Evolutionary conservation across 2,329 filamentous ascomycete genomes (phyloP), one percentile per base, ranked within the genome.

Genomic region (Pseudonectria foliicola): DNA sequence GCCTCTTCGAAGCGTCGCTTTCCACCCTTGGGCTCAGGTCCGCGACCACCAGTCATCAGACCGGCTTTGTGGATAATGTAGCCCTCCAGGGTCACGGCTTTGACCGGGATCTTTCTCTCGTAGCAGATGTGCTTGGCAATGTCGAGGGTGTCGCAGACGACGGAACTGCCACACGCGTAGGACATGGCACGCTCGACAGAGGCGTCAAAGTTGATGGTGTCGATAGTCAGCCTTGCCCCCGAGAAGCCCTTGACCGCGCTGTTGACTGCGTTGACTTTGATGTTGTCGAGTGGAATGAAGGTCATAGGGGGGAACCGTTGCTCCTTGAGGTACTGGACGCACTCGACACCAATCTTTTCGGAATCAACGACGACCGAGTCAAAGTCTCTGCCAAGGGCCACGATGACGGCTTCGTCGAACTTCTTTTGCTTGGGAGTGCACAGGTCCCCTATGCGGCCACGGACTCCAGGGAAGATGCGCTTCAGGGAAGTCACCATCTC

Each of bases 391-490:
- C 92, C 92, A 4, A 98, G 75, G 6, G 94, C 88, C 14, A 87
- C 93, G 50, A 86, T 87, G 44, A 98, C 85, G 29, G 92, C 92
- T 48, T 92, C 86, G 44, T 92, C 85, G 53, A 82, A 98, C 59
- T 95, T 96, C 64, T 94, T 95, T 64, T 95, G 87, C 61, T 95
- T 96, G 2, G 92, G 90, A 46, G 86, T 89, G 66, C 92, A 95
- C 27, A 98, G 75, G 46, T 95, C 87, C 43, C 87, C 86, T 29
- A 96, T 77, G 29, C 90, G 81, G 13, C 92, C 92, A 47, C 85
- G 85, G 29, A 98, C 90, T 30, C 90, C 90, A 2, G 88, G 86
- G 50, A 88, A 95, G 44, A 95, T 84, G 34, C 88, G 82, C 60
- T 94, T 95, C 52, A 98, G 70, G 23, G 85, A 81, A 10, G 81